phyloP scores from a whole-genome alignment of 1,284 basidiomycete species.

The Fomitopsis schrenkii region DNA sequence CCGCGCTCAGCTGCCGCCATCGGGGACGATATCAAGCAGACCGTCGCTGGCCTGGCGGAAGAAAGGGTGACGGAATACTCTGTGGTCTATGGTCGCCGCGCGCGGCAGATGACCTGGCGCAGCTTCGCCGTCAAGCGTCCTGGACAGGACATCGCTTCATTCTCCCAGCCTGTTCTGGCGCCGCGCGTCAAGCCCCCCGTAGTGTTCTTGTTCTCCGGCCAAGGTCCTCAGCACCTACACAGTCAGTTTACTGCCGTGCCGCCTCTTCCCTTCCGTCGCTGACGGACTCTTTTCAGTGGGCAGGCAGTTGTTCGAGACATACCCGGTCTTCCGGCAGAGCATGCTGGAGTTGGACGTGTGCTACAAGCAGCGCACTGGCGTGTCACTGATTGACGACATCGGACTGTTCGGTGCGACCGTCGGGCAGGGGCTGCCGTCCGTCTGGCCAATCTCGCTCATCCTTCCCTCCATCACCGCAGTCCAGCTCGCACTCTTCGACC shows the following conservation, averaged over 20 bases:
- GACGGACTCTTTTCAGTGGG: constrained; percentile 29
- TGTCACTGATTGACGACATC: constrained; percentile 29
- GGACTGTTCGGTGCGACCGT: constrained; percentile 27
- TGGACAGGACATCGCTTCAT: constrained; percentile 1
- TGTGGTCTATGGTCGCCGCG: constrained; percentile 21
- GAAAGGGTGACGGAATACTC: constrained; percentile 1
- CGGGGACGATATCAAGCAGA: background rate
- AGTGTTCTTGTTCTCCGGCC: constrained; percentile 21
- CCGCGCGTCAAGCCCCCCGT: constrained; percentile 25
- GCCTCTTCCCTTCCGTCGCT: background rate
- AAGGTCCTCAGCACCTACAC: constrained; percentile 6
- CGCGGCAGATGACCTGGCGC: constrained; percentile 33
- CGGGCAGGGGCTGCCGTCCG: constrained; percentile 18
- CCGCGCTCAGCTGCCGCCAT: constrained; percentile 21
- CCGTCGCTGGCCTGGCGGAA: background rate
- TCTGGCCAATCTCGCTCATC: constrained; percentile 30
- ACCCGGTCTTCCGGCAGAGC: constrained; percentile 31
- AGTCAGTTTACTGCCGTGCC: background rate
- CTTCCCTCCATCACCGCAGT: constrained; percentile 36
- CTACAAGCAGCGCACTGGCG: constrained; percentile 26
- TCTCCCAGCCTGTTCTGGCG: constrained; percentile 22
- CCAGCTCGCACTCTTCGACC: constrained; percentile 41
- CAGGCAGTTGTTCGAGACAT: constrained; percentile 32
- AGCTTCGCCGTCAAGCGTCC: constrained; percentile 15
- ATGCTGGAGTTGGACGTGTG: constrained; percentile 33